Evolutionary conservation across 805 yeast genomes (phyloP).

Genomic region (Wickerhamiella alocasiicola): DNA sequence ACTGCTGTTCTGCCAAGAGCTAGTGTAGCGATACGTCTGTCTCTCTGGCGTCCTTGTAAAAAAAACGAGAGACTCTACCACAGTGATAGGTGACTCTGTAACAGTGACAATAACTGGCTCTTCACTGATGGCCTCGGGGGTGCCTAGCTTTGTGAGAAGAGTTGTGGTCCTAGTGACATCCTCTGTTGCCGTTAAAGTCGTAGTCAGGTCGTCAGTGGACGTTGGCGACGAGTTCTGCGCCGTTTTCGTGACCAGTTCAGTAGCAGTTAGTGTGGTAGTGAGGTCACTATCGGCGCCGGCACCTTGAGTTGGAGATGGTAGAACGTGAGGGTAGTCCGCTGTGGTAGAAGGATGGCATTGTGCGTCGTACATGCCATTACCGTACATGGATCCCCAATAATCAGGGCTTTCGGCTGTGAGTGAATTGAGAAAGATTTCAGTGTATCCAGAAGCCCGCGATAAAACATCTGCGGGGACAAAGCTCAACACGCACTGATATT

Average conservation of each 20-base stretch:
- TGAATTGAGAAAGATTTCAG: slow-evolving; percentile 1
- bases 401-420: slow-evolving; percentile 7
- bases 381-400: slow-evolving; percentile 7
- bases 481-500: slow-evolving; percentile 8
- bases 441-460: slow-evolving; percentile 2
- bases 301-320: too few relatives aligned
- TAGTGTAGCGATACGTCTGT: neutral
- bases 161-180: neutral
- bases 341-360: neutral
- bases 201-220: neutral
- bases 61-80: neutral
- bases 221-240: neutral
- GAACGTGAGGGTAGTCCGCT: neutral
- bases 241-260: neutral
- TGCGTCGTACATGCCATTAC: neutral
- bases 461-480: slow-evolving; percentile 5
- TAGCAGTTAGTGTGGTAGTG: neutral
- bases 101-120: neutral
- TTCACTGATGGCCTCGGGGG: neutral
- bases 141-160: neutral
- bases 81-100: too few relatives aligned
- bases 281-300: too few relatives aligned
- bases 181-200: neutral
- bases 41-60: slow-evolving; percentile 1
- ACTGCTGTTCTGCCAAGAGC: neutral